These are phyloP conservation scores for Favolaschia claudopus DNA, from an alignment of 768 basidiomycete species.

Conservation along the genomic window DNA sequence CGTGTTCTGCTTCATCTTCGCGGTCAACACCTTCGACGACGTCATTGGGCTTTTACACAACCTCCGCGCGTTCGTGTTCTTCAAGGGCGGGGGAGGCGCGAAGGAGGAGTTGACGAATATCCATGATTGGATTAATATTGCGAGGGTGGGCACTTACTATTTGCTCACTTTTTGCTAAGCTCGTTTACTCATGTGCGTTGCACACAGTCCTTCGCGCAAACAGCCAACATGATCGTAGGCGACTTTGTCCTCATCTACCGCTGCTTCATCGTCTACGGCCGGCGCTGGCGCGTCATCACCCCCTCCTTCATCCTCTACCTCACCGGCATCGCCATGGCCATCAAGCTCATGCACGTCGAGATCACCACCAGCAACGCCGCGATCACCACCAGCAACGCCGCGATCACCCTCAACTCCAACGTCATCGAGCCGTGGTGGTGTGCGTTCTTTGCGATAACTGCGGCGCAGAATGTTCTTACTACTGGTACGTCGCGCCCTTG, in stretches of 20 bases:
- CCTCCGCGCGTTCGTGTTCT: too few relatives aligned
- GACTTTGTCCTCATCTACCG: background rate
- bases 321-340: background rate
- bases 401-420: background rate
- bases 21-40: too few relatives aligned
- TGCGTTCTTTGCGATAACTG: background rate
- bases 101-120: too few relatives aligned
- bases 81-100: too few relatives aligned
- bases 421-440: background rate
- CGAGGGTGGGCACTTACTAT: background rate
- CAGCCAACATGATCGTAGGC: background rate
- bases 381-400: background rate
- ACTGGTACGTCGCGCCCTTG: background rate
- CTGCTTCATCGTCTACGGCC: background rate
- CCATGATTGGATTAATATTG: too few relatives aligned
- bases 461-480: background rate
- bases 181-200: too few relatives aligned
- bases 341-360: background rate
- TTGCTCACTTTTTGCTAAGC: background rate
- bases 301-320: background rate
- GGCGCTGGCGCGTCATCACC: background rate
- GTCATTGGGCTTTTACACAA: too few relatives aligned
- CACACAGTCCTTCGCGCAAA: background rate
- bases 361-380: background rate
- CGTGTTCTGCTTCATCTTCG: too few relatives aligned